Conservation (phyloP, 2,329 filamentous ascomycete genomes). For the Diplodia seriata region DNA sequence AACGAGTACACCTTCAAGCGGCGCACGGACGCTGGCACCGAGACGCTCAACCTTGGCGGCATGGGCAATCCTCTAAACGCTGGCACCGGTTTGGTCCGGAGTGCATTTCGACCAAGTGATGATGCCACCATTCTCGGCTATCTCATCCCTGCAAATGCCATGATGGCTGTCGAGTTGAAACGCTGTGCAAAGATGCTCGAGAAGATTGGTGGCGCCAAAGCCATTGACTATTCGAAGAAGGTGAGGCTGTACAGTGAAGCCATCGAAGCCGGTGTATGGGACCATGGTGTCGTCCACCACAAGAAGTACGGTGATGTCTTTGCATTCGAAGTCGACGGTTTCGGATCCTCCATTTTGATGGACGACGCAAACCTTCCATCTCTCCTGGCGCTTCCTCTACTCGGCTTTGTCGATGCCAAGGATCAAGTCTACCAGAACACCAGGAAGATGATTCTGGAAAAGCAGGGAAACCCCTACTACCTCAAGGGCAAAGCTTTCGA, state of each 20-base stretch:
- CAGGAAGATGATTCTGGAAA: conserved; percentile 78
- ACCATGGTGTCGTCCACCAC: conserved; percentile 81
- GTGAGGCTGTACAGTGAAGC: conserved; percentile 64
- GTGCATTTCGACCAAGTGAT: conserved; percentile 92
- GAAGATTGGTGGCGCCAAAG: conserved; percentile 61
- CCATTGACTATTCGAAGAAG: conserved; percentile 49
- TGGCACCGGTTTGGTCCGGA: conserved; percentile 84
- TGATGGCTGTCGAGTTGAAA: conserved; percentile 89
- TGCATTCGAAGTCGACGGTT: conserved; percentile 87
- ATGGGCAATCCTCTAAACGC: conserved; percentile 89
- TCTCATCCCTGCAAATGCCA: conserved; percentile 94
- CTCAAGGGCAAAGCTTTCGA: conserved; percentile 77
- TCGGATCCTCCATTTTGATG: conserved; percentile 82
- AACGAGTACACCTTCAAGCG: conserved; percentile 92
- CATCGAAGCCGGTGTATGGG: conserved; percentile 79
- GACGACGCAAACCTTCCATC: conserved; percentile 90
- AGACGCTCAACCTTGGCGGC: conserved; percentile 82
- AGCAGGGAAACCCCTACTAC: conserved; percentile 85
- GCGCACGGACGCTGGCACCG: conserved; percentile 79
- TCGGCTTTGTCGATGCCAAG: conserved; percentile 72
- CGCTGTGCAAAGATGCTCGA: conserved; percentile 75
- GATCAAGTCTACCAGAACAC: conserved; percentile 87
- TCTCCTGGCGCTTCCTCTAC: conserved; percentile 75
- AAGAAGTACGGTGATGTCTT: conserved; percentile 79
- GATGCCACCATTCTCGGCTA: conserved; percentile 94